Evolutionary conservation across 2,329 filamentous ascomycete genomes (phyloP), one percentile per base, ranked within the genome.

Genomic region (Lizonia empirigonia): DNA sequence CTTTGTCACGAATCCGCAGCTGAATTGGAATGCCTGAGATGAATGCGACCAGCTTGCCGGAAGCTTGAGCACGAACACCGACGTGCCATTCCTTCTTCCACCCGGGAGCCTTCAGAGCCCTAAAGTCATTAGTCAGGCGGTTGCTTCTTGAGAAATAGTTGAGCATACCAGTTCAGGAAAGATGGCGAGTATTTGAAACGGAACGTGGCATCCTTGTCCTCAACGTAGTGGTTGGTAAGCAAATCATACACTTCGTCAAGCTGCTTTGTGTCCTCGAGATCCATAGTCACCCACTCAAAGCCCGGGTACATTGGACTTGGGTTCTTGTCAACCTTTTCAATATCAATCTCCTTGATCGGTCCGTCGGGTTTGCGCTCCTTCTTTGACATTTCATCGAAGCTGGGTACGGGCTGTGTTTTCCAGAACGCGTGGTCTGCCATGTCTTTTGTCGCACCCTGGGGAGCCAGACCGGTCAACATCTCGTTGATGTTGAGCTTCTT

Each of bases 391-490:
- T 82, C 77, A 38, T 79, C 76, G 68, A 97, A 96, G 68, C 87
- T 87, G 41, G 90, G 89, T 52, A 99, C 94, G 1, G 94, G 94
- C 74, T 99, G 94, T 37, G 94, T 99, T 74, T 91, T 87, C 94
- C 94, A 99, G 78, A 99, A 99, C 76, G 96, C 97, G 82, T 97
- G 97, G 51, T 87, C 90, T 6, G 88, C 91, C 91, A 97, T 96
- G 70, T 97, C 92, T 78, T 96, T 97, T 64, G 85, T 87, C 68
- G 96, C 96, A 48, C 89, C 89, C 55, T 84, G 86, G 7, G 90
- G 80, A 13, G 91, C 88, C 65, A 90, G 74, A 0, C 88, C 87
- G 1, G 88, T 89, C 82, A 90, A 84, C 68, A 90, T 84, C 57
- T 90, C 86, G 68, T 86, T 82, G 47, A 90, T 76, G 58, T 81